Conservation (phyloP, 2,329 filamentous ascomycete genomes). For the Amylocarpus encephaloides region DNA sequence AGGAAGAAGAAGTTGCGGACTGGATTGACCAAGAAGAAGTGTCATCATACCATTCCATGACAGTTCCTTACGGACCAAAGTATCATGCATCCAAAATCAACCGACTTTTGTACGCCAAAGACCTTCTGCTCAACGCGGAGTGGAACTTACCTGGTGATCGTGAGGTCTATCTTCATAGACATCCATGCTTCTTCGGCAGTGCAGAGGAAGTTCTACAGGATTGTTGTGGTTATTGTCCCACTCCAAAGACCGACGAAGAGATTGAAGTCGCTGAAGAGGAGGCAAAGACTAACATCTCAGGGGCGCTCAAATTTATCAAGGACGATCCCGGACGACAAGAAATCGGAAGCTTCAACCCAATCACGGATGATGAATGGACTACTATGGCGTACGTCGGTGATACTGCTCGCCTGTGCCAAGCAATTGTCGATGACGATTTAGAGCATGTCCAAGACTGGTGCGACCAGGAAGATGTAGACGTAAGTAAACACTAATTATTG, state of each 20-base stretch:
- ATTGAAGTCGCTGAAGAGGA: slow-evolving; percentile 65
- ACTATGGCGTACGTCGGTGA: slow-evolving; percentile 87
- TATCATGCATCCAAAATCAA: slow-evolving; percentile 68
- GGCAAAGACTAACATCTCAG: slow-evolving; percentile 68
- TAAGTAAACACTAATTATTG: not conserved
- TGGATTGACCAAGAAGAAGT: slow-evolving; percentile 74
- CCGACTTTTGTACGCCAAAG: slow-evolving; percentile 73
- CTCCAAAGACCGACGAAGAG: slow-evolving; percentile 63
- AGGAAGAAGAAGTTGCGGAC: slow-evolving; percentile 77
- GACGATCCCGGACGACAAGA: slow-evolving; percentile 76
- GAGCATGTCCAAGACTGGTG: slow-evolving; percentile 67
- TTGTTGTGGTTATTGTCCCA: slow-evolving; percentile 75
- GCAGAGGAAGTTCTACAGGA: slow-evolving; percentile 70
- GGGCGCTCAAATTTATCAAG: slow-evolving; percentile 65
- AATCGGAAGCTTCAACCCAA: slow-evolving; percentile 69
- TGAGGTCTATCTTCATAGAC: slow-evolving; percentile 72
- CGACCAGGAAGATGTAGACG: slow-evolving; percentile 59
- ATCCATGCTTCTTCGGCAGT: slow-evolving; percentile 78
- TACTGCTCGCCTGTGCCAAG: slow-evolving; percentile 69
- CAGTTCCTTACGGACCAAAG: slow-evolving; percentile 58
- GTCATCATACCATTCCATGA: slow-evolving; percentile 74
- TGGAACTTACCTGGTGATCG: slow-evolving; percentile 76
- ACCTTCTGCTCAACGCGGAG: slow-evolving; percentile 76
- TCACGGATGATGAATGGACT: slow-evolving; percentile 80
- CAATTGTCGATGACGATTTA: slow-evolving; percentile 68